A percentile compares a stretch with the other conserved stretches of the same genome.
phyloP scores from a whole-genome alignment of 2,329 filamentous ascomycete genomes.

The Colletotrichum limetticola region DNA sequence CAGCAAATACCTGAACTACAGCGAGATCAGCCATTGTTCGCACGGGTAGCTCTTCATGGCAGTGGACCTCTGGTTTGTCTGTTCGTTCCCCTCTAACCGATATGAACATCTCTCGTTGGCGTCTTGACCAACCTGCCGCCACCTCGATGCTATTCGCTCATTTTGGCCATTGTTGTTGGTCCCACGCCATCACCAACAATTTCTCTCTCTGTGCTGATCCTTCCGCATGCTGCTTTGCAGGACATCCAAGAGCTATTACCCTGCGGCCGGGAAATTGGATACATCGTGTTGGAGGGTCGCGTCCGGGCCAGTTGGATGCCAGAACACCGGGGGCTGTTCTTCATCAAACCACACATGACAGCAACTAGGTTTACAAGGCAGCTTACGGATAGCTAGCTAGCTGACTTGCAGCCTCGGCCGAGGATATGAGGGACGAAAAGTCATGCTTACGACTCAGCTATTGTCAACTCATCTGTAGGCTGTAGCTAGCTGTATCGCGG shows the following conservation, averaged over 20 bases:
- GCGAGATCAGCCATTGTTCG: background rate
- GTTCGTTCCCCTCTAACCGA: conserved; percentile 5
- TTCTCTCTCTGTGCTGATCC: background rate
- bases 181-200: background rate
- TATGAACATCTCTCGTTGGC: conserved; percentile 2
- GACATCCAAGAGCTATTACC: conserved; percentile 9
- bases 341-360: conserved; percentile 30
- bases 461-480: background rate
- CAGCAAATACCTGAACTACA: background rate
- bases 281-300: conserved; percentile 22
- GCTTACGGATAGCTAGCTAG: conserved; percentile 1
- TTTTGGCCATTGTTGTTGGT: background rate
- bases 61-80: background rate
- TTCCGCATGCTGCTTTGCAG: conserved; percentile 11
- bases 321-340: conserved; percentile 8
- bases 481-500: background rate
- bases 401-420: background rate
- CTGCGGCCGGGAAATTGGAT: conserved; percentile 28
- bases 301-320: conserved; percentile 16
- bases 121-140: background rate
- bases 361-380: background rate
- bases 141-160: background rate
- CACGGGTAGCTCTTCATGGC: background rate
- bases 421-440: background rate
- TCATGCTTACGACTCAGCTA: background rate